Percentiles rank a stretch among this genome's conserved stretches.
Evolutionary conservation across 2,329 filamentous ascomycete species (phyloP).

Genomic region (Scedosporium minutisporum): DNA sequence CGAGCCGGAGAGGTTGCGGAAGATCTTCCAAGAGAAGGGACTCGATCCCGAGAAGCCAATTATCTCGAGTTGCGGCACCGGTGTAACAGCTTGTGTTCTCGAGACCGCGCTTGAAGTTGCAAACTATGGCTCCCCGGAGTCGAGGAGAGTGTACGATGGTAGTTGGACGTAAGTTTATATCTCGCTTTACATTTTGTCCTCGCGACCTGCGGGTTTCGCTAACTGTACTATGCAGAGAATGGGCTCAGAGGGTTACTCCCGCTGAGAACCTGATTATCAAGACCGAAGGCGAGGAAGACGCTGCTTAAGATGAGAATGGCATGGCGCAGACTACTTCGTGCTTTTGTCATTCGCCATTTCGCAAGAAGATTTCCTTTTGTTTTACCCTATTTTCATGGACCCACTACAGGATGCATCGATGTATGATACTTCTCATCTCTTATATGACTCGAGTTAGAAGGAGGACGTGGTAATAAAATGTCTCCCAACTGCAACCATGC

Average conservation of each 20-base stretch:
- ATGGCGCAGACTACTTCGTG: not conserved
- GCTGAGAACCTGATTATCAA: conserved; percentile 55
- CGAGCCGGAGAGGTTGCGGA: conserved; percentile 58
- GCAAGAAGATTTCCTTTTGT: not conserved
- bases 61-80: conserved; percentile 83
- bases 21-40: conserved; percentile 70
- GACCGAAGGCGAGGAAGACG: conserved; percentile 20
- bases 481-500: conserved; percentile 8
- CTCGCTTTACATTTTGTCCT: not conserved
- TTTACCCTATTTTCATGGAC: not conserved
- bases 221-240: conserved; percentile 39
- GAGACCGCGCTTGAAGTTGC: conserved; percentile 79
- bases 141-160: conserved; percentile 79
- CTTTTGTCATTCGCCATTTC: not conserved
- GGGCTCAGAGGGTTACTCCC: conserved; percentile 55
- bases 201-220: conserved; percentile 10
- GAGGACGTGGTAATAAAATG: conserved; percentile 13
- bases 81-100: conserved; percentile 84
- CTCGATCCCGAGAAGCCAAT: conserved; percentile 72
- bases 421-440: conserved; percentile 6
- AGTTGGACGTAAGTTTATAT: conserved; percentile 82
- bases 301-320: not conserved
- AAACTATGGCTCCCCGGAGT: conserved; percentile 56
- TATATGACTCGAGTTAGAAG: conserved; percentile 8
- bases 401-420: not conserved